Percentiles rank a stretch among this genome's conserved stretches.
Conservation (phyloP, 805 yeast species). For the Metschnikowia reukaufii region DNA sequence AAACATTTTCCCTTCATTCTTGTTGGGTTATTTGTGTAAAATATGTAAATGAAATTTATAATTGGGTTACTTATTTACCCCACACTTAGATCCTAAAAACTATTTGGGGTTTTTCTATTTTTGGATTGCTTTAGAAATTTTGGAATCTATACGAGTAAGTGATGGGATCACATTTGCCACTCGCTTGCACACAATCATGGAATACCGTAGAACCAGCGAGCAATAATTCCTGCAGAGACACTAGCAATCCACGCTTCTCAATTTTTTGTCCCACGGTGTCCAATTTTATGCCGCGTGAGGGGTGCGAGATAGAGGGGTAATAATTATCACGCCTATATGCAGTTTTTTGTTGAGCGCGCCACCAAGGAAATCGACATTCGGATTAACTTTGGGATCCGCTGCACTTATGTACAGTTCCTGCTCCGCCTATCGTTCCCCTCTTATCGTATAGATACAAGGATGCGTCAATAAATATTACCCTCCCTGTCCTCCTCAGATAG, state of each 20-base stretch:
- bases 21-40: too few relatives aligned
- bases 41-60: too few relatives aligned
- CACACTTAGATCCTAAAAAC: too few relatives aligned
- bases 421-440: constrained; percentile 18
- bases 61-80: too few relatives aligned
- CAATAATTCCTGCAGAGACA: not conserved
- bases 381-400: constrained; percentile 13
- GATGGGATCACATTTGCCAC: not conserved
- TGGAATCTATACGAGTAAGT: too few relatives aligned
- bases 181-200: not conserved
- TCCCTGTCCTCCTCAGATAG: not conserved
- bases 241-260: not conserved
- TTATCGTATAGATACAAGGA: constrained; percentile 13
- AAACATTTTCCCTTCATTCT: too few relatives aligned
- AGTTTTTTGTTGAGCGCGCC: constrained; percentile 12
- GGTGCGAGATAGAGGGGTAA: constrained; percentile 17
- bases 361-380: constrained; percentile 5
- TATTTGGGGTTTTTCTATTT: too few relatives aligned
- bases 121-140: too few relatives aligned
- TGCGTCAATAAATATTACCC: constrained; percentile 2
- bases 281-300: constrained; percentile 3
- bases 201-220: not conserved
- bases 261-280: constrained; percentile 1
- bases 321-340: constrained; percentile 3
- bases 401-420: constrained; percentile 10